Evolutionary conservation across 768 basidiomycete genomes (phyloP).

Genomic region (Mycena pura): DNA sequence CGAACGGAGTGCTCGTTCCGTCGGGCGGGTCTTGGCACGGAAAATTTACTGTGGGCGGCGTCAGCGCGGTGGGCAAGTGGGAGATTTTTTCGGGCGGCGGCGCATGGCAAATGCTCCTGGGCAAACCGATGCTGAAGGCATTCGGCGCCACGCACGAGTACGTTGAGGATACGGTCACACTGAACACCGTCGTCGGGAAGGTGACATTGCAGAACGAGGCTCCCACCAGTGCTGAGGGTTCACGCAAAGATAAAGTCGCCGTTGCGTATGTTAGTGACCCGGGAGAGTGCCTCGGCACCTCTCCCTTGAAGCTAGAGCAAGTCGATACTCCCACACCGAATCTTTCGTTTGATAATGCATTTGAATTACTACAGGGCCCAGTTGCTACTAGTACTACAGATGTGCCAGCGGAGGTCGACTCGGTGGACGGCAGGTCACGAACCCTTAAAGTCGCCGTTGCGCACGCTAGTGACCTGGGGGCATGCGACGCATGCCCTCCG

Average conservation of each 20-base stretch:
- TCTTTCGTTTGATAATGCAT: slow-evolving; percentile 1
- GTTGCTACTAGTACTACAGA: too few species aligned
- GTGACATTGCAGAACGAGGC: neutral
- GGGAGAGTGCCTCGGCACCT: slow-evolving; percentile 12
- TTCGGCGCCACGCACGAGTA: slow-evolving; percentile 22
- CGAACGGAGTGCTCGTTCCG: slow-evolving; percentile 33
- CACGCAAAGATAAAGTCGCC: slow-evolving; percentile 16
- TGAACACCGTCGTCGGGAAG: neutral
- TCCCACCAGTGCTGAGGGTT: slow-evolving; percentile 1
- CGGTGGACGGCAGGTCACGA: too few species aligned
- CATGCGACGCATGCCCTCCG: too few species aligned
- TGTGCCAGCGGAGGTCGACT: too few species aligned
- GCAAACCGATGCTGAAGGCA: slow-evolving; percentile 24
- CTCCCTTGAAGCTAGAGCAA: slow-evolving; percentile 17
- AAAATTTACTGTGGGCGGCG: slow-evolving; percentile 18
- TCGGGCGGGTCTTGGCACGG: slow-evolving; percentile 31
- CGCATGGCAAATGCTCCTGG: slow-evolving; percentile 22
- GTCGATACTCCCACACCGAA: neutral
- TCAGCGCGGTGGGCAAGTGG: slow-evolving; percentile 7
- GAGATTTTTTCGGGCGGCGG: slow-evolving; percentile 30
- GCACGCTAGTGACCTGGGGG: too few species aligned
- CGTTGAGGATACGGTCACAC: neutral
- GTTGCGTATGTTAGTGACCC: slow-evolving; percentile 16
- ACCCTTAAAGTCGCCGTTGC: too few species aligned
- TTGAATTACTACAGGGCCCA: neutral